phyloP scores from a whole-genome alignment of 2,329 filamentous ascomycete genomes.

The Tolypocladium album region DNA sequence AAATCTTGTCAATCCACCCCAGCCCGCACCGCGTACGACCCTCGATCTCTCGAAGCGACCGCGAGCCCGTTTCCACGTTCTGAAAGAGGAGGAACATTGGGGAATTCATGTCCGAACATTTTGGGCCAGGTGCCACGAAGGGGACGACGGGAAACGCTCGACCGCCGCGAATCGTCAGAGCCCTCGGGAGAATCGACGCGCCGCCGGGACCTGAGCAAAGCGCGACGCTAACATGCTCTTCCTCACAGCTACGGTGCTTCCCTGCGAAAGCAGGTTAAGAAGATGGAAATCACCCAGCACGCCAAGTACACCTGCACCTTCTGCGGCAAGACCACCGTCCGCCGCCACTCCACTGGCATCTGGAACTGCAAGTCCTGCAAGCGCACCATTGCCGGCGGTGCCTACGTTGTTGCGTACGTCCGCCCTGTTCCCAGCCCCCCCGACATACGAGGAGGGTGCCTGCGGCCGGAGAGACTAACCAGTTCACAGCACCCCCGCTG shows the following conservation, averaged over 20 bases:
- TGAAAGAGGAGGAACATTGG: neutral
- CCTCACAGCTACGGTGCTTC: conserved; percentile 84
- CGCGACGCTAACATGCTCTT: neutral
- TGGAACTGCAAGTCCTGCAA: conserved; percentile 95
- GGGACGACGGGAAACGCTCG: neutral
- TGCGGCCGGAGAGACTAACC: neutral
- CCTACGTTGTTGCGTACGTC: conserved; percentile 94
- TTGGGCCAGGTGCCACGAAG: neutral
- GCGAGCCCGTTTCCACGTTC: neutral
- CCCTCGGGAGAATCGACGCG: neutral
- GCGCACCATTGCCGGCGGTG: conserved; percentile 67
- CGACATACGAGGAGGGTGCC: neutral
- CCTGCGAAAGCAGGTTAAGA: conserved; percentile 93
- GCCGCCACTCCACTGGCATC: conserved; percentile 85
- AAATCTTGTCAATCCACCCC: neutral
- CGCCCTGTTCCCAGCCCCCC: neutral
- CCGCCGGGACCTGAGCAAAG: neutral
- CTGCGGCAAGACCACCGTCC: conserved; percentile 94
- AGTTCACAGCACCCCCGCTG: conserved; percentile 69
- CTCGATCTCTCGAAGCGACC: neutral
- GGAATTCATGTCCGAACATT: neutral
- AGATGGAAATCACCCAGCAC: conserved; percentile 99
- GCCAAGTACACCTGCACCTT: conserved; percentile 96
- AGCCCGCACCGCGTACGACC: conserved; percentile 1
- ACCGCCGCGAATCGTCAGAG: neutral